Conservation (phyloP, 169 alveolate genomes). For the Theileria luwenshuni region DNA sequence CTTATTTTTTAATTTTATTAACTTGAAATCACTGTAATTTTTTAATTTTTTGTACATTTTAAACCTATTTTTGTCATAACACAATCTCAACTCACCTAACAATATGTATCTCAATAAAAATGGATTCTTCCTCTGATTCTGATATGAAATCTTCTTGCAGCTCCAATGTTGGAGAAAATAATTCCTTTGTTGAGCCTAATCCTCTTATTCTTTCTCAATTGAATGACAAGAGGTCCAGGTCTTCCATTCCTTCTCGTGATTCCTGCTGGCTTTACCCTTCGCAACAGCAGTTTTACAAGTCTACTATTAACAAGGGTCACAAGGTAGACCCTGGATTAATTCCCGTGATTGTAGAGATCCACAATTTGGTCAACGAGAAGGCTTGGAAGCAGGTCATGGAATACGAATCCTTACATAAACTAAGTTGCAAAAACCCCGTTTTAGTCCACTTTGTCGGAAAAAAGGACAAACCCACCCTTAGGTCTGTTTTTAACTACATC, state of each 20-base stretch:
- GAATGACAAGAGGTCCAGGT: constrained; percentile 53
- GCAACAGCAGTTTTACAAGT: constrained; percentile 71
- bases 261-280: constrained; percentile 79
- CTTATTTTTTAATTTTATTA: neutral
- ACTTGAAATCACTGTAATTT: neutral
- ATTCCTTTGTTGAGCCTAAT: neutral
- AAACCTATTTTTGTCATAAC: neutral
- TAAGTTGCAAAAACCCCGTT: constrained; percentile 68
- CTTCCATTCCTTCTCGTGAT: constrained; percentile 69
- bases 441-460: constrained; percentile 69
- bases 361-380: constrained; percentile 77
- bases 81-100: neutral
- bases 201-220: constrained; percentile 15
- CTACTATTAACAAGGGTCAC: constrained; percentile 76
- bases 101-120: constrained; percentile 9
- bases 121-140: constrained; percentile 24
- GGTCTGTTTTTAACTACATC: constrained; percentile 58
- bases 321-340: constrained; percentile 61
- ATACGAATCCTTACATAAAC: constrained; percentile 65
- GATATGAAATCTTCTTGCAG: constrained; percentile 21
- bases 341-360: constrained; percentile 72
- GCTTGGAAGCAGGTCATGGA: constrained; percentile 79
- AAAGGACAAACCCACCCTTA: constrained; percentile 69
- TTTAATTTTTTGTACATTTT: constrained; percentile 2
- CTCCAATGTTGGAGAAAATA: neutral